Percentiles rank a stretch among this genome's conserved stretches.
Evolutionary conservation across 768 basidiomycete genomes (phyloP).

Genomic region (Suillus sp.): DNA sequence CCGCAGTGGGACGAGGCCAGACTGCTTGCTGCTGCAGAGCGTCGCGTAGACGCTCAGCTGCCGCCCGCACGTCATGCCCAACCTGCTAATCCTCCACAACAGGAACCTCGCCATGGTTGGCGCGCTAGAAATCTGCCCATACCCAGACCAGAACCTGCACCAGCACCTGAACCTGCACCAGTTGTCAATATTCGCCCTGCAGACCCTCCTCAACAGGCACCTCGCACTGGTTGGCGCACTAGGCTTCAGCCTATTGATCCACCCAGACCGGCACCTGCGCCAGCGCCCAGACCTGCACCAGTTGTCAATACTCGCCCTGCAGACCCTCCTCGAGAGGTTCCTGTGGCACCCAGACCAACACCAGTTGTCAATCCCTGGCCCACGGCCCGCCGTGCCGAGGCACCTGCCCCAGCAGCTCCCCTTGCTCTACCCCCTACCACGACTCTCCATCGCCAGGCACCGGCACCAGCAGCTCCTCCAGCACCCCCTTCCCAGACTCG

Average conservation of each 20-base stretch:
- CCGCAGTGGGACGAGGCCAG: constrained; percentile 64
- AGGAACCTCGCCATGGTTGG: too few species aligned
- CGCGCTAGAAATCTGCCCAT: neutral
- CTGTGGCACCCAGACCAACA: constrained; percentile 5
- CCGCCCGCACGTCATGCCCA: constrained; percentile 36
- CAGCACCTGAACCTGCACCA: constrained; percentile 7
- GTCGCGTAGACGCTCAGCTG: constrained; percentile 43
- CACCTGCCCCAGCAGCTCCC: neutral
- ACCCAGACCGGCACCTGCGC: too few species aligned
- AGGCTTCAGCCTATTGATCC: too few species aligned
- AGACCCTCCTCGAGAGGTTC: neutral
- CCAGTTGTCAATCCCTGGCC: neutral
- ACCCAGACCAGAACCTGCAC: neutral
- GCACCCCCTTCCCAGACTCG: neutral
- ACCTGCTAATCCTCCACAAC: constrained; percentile 31
- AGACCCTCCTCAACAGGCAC: neutral
- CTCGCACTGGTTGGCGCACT: too few species aligned
- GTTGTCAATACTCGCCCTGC: too few species aligned
- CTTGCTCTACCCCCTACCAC: neutral
- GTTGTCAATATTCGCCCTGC: neutral
- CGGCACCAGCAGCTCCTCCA: constrained; percentile 11
- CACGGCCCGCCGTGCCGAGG: neutral
- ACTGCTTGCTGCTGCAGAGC: constrained; percentile 43
- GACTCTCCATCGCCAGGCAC: constrained; percentile 3
- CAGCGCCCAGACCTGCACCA: too few species aligned